Conservation (phyloP, 257 asterid species). For the Scutellaria galericulata region DNA sequence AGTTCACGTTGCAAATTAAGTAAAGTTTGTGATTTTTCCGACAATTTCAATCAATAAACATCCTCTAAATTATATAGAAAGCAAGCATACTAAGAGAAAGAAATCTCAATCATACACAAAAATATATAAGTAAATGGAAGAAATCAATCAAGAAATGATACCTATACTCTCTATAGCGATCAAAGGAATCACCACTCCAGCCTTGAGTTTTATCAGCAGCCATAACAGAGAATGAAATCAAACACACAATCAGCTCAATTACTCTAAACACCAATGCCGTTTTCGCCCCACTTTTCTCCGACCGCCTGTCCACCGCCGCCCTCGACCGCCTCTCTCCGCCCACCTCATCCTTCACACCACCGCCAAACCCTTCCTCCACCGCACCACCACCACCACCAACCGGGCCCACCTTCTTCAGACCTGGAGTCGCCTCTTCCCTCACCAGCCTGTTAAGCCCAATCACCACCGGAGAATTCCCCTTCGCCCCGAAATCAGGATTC, state of each 20-base stretch:
- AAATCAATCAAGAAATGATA: constrained; percentile 12
- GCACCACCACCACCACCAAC: constrained; percentile 44
- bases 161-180: constrained; percentile 90
- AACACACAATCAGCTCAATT: constrained; percentile 62
- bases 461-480: constrained; percentile 47
- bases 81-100: too few relatives aligned
- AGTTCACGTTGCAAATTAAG: too few relatives aligned
- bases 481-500: constrained; percentile 41
- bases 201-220: constrained; percentile 93
- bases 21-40: too few relatives aligned
- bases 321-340: constrained; percentile 58
- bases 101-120: too few relatives aligned
- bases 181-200: constrained; percentile 97
- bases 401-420: constrained; percentile 56
- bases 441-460: constrained; percentile 51
- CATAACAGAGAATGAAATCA: constrained; percentile 89
- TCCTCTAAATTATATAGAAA: too few relatives aligned
- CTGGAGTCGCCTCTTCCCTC: constrained; percentile 50
- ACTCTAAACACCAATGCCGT: constrained; percentile 70
- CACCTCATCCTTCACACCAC: constrained; percentile 45
- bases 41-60: too few relatives aligned
- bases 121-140: not conserved
- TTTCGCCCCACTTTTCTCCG: constrained; percentile 38
- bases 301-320: constrained; percentile 43
- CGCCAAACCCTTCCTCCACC: constrained; percentile 51